These are phyloP conservation scores for Rhodotorula glutinis DNA, from an alignment of 1,284 basidiomycete genomes.

Conservation along the genomic window DNA sequence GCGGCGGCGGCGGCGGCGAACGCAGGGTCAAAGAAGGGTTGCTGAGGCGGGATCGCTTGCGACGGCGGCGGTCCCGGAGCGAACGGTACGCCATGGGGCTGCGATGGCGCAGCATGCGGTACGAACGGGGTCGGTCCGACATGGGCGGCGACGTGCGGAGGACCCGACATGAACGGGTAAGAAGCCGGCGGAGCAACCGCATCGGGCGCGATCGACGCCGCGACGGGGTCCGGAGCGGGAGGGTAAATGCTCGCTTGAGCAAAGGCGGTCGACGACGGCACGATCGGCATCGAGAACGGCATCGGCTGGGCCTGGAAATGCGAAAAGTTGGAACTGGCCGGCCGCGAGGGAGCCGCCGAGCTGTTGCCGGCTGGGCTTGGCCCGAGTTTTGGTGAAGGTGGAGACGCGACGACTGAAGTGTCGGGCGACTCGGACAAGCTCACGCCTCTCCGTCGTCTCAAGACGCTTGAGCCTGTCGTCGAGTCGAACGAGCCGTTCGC, in stretches of 20 bases:
- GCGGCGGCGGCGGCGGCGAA: not conserved
- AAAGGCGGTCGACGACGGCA: not conserved
- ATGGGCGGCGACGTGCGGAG: not conserved
- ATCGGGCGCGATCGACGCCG: not conserved
- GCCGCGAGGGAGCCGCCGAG: not conserved
- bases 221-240: constrained; percentile 2
- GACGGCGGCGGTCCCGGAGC: too few species aligned
- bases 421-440: constrained; percentile 16
- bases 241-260: not conserved
- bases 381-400: constrained; percentile 3
- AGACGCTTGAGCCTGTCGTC: constrained; percentile 7
- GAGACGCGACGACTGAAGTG: constrained; percentile 18
- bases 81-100: too few species aligned
- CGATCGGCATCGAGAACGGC: constrained; percentile 11
- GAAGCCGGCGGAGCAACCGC: not conserved
- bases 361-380: not conserved
- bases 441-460: not conserved
- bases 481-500: constrained; percentile 24
- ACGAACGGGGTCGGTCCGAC: not conserved
- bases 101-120: too few species aligned
- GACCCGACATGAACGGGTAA: not conserved
- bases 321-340: constrained; percentile 3
- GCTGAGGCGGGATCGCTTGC: not conserved
- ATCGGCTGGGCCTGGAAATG: constrained; percentile 26
- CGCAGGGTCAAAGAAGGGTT: not conserved